A percentile compares a stretch with the other conserved stretches of the same genome.
Conservation (phyloP, 2,329 filamentous ascomycete species). For the Diplodia seriata region DNA sequence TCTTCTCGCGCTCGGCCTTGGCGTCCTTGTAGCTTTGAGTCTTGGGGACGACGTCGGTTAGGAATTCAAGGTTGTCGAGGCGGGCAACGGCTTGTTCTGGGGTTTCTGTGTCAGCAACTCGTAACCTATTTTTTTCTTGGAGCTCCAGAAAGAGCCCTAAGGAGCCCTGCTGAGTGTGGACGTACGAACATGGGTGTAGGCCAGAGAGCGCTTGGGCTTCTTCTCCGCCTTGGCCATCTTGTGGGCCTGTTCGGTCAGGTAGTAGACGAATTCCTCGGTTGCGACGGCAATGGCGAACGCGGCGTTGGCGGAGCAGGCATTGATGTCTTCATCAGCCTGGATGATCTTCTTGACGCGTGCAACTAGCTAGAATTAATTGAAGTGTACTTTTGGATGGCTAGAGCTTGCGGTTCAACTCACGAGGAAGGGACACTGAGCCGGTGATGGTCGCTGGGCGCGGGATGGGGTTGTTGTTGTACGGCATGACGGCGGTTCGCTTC, state of each 20-base stretch:
- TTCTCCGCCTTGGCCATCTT: slow-evolving; percentile 89
- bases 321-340: slow-evolving; percentile 82
- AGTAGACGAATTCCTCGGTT: slow-evolving; percentile 94
- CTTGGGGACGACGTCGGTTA: slow-evolving; percentile 87
- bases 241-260: slow-evolving; percentile 83
- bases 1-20: slow-evolving; percentile 66
- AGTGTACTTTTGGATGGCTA: background rate
- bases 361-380: slow-evolving; percentile 60
- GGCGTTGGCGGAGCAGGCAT: slow-evolving; percentile 88
- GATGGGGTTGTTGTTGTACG: slow-evolving; percentile 87
- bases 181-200: slow-evolving; percentile 91
- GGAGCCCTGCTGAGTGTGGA: slow-evolving; percentile 4
- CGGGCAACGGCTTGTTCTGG: slow-evolving; percentile 83
- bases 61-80: slow-evolving; percentile 93
- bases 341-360: slow-evolving; percentile 97
- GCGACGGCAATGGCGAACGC: slow-evolving; percentile 93
- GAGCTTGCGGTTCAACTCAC: slow-evolving; percentile 61
- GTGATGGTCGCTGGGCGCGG: slow-evolving; percentile 81
- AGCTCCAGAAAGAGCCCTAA: background rate
- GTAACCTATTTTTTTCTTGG: slow-evolving; percentile 12
- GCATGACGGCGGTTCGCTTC: slow-evolving; percentile 64
- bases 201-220: slow-evolving; percentile 91
- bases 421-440: slow-evolving; percentile 81
- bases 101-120: slow-evolving; percentile 19
- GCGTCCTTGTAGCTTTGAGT: slow-evolving; percentile 81